phyloP scores from a whole-genome alignment of 768 basidiomycete species.

The Pleurotus ostreatus region DNA sequence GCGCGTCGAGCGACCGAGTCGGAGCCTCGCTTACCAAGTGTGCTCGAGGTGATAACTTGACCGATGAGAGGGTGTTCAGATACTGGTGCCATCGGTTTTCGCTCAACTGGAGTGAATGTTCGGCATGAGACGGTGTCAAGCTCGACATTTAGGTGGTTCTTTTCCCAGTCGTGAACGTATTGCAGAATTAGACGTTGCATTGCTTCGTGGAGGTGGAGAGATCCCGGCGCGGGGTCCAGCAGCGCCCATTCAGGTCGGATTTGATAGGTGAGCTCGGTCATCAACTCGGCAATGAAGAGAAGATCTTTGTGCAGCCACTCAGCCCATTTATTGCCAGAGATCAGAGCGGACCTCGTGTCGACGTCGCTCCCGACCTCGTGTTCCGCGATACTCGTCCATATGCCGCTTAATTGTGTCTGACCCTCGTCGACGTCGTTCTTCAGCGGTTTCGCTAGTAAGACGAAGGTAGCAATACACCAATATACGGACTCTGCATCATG shows the following conservation, averaged over 20 bases:
- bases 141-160: neutral
- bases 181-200: constrained; percentile 6
- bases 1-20: neutral
- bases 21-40: neutral
- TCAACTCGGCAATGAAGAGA: neutral
- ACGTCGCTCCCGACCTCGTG: too few species aligned
- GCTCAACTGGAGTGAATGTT: neutral
- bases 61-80: neutral
- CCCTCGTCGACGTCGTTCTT: too few species aligned
- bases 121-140: neutral
- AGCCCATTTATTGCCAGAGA: too few species aligned
- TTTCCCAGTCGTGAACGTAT: neutral
- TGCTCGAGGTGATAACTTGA: neutral
- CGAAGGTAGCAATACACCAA: too few species aligned
- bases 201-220: constrained; percentile 6
- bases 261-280: neutral
- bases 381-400: too few species aligned
- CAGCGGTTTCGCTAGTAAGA: too few species aligned
- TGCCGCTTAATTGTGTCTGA: too few species aligned
- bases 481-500: too few species aligned
- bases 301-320: neutral
- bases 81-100: neutral
- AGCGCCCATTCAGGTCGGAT: constrained; percentile 1
- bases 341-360: too few species aligned
- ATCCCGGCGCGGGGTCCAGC: neutral